phyloP scores from a whole-genome alignment of 2,329 filamentous ascomycete species.

The Setomelanomma holmii region DNA sequence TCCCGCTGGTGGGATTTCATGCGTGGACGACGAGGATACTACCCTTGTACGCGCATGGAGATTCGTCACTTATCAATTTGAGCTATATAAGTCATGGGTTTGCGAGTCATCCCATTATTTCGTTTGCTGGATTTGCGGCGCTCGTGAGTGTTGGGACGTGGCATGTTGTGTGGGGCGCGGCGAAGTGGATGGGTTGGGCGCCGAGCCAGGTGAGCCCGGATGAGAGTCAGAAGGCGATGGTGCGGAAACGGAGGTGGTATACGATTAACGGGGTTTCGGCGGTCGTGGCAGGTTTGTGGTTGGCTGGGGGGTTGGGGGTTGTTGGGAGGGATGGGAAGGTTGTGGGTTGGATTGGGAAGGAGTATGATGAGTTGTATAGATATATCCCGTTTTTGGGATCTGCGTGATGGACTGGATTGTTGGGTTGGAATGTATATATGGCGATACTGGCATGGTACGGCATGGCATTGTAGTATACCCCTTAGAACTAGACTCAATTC shows the following conservation, averaged over 20 bases:
- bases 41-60: constrained; percentile 79
- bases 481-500: neutral
- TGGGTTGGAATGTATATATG: neutral
- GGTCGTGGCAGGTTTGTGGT: constrained; percentile 72
- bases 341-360: constrained; percentile 78
- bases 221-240: constrained; percentile 58
- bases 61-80: constrained; percentile 84
- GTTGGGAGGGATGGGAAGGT: constrained; percentile 74
- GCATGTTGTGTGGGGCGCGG: constrained; percentile 84
- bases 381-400: constrained; percentile 64
- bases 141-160: constrained; percentile 73
- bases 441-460: neutral
- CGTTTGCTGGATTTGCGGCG: constrained; percentile 72
- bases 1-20: constrained; percentile 73
- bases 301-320: constrained; percentile 79
- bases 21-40: constrained; percentile 77
- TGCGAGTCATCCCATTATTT: constrained; percentile 69
- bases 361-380: constrained; percentile 78
- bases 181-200: constrained; percentile 77
- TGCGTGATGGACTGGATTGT: constrained; percentile 28
- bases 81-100: constrained; percentile 88
- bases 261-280: constrained; percentile 70
- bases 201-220: constrained; percentile 62
- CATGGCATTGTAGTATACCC: constrained; percentile 33
- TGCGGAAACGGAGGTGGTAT: constrained; percentile 72